Evolutionary conservation across 129 eudicot species (phyloP), one percentile per base, ranked within the genome.

Genomic region (Logfia minima): DNA sequence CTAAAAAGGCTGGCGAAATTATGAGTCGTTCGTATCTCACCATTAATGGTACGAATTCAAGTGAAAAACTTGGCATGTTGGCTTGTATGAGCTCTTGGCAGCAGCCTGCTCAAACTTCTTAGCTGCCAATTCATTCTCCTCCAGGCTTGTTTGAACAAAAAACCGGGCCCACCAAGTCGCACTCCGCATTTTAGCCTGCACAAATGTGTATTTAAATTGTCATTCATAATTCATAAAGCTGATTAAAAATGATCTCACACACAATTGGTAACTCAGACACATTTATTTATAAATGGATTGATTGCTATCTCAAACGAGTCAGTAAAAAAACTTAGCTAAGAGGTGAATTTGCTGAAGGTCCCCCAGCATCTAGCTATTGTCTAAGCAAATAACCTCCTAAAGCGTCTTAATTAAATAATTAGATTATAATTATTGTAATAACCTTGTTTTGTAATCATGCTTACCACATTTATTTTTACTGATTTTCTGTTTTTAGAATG

Each of bases 91-190:
- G 58, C 48, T 72, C 71, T 81, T 78, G 51, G 83, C 28, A 71
- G 91, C 89, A 75, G 90, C 91, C 77, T 91, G 88, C 63, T 86
- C 93, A 39, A 88, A 91, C 80, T 91, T 91, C 80, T 86, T 88
- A 3, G 77, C 83, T 60, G 97, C 93, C 18, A 61, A 85, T 79
- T 91, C 94, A 56, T 91, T 91, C 82, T 86, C 91, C 64, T 88
- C 91, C 4, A 91, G 82, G 56, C 92, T 87, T 31, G 89, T 88
- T 75, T 88, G 93, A 48, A 86, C 90, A 62, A 91, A 91, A 79
- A 91, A 91, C 11, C 92, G 85, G 35, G 83, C 84, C 97, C 97
- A 91, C 97, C 97, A 91, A 19, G 92, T 79, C 29, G 89, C 81
- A 71, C 92, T 88, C 71, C 96, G 75, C 93, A 84, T 88, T 86